Percentiles rank a stretch among this genome's conserved stretches.
Conservation (phyloP, 768 basidiomycete genomes). For the Lactarius tabidus region DNA sequence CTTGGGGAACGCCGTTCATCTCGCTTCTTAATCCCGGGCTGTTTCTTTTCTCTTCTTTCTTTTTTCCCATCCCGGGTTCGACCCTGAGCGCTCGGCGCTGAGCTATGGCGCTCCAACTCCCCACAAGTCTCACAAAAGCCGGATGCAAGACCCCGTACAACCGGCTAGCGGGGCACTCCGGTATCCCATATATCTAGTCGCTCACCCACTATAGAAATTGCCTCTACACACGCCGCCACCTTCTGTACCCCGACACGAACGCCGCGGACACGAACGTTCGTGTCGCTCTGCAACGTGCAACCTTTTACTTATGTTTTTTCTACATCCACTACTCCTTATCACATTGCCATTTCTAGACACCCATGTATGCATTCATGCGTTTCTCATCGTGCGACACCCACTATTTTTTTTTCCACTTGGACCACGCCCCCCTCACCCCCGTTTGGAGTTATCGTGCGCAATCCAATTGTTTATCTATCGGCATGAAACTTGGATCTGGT, state of each 20-base stretch:
- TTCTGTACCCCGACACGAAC: not conserved
- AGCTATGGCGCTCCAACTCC: not conserved
- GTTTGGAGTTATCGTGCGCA: not conserved
- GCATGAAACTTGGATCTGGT: not conserved
- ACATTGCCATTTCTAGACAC: conserved; percentile 11
- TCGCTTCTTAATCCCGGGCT: not conserved
- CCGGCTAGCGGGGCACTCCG: not conserved
- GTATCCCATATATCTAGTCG: not conserved
- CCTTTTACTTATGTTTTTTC: not conserved
- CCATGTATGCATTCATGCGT: conserved; percentile 5
- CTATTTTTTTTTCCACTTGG: not conserved
- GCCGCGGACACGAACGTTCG: not conserved
- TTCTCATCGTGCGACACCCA: not conserved
- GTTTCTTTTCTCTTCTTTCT: not conserved
- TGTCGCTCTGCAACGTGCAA: not conserved
- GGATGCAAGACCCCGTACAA: not conserved
- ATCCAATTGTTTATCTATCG: not conserved
- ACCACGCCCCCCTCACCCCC: not conserved
- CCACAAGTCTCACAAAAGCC: not conserved
- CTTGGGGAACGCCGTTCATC: not conserved
- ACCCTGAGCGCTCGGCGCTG: not conserved
- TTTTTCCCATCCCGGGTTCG: not conserved
- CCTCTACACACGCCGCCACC: not conserved
- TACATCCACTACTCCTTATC: not conserved
- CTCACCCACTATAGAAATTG: not conserved